Evolutionary conservation across 345 rosid species (phyloP), one percentile per base, ranked within the genome.

Genomic region (Ailanthus altissimus): DNA sequence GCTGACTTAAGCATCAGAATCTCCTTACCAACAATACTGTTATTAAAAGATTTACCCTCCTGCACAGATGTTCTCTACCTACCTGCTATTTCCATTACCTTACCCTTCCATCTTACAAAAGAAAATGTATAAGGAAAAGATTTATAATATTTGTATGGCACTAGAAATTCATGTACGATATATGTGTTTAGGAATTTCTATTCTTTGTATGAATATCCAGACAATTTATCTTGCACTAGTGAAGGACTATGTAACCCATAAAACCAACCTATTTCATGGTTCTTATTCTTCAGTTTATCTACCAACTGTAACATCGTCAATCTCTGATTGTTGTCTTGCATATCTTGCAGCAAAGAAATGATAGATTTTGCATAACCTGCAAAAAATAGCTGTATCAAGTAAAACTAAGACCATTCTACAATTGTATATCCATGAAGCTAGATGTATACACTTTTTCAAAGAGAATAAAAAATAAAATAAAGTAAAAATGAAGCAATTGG

Each of bases 231-330:
- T 42, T 40, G 25, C 38, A 51, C 46, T 40, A 47, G 75, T 40
- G n/a, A 49, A 62, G 46, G 20, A 77, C 64, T 65, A 84, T 36
- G 42, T 51, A 15, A 70, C 77, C 67, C 56, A 58, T 45, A 13
- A 20, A n/a, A 78, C 83, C 47, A 75, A 95, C 99, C 97, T 88
- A 88, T 84, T 81, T 89, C 87, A 83, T 89, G 93, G 73, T 84
- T 94, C 88, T 85, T 90, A 57, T 25, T 81, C 86, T 93, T 95
- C 81, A 95, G 73, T 87, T 89, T 95, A 78, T 95, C 99, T 59
- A 91, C 91, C 86, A 95, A 78, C 80, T 95, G 98, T 84, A 95
- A 84, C 98, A 90, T 79, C 11, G 99, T 95, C 82, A 83, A 66
- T 83, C 97, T 90, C 84, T 90, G 91, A 81, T 92, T 93, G 75